These are phyloP conservation scores for Pholiota molesta DNA, from an alignment of 768 basidiomycete species.

Conservation along the genomic window DNA sequence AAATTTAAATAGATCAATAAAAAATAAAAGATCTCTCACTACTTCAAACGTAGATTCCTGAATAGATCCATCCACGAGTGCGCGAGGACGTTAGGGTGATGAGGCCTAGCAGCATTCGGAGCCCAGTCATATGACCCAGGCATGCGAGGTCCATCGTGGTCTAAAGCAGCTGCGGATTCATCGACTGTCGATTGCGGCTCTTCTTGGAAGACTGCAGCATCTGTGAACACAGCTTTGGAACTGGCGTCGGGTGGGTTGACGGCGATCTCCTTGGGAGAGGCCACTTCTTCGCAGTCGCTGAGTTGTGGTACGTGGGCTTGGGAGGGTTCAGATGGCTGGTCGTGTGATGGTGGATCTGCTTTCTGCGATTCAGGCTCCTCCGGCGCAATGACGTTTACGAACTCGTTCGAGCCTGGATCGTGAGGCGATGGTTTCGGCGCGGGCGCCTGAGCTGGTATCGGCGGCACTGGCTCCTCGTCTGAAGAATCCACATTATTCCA, in stretches of 20 bases:
- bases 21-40: conserved; percentile 22
- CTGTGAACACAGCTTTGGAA: conserved; percentile 13
- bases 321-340: too few species aligned
- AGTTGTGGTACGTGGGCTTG: too few species aligned
- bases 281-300: too few species aligned
- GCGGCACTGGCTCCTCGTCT: not conserved
- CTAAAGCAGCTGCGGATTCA: conserved; percentile 9
- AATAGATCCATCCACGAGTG: conserved; percentile 35
- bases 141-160: conserved; percentile 31
- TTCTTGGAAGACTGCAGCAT: conserved; percentile 12
- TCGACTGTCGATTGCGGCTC: conserved; percentile 26
- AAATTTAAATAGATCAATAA: not conserved
- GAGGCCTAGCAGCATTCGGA: conserved; percentile 9
- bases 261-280: not conserved
- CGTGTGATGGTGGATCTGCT: not conserved
- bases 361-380: conserved; percentile 13
- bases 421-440: too few species aligned
- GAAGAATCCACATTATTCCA: conserved; percentile 23
- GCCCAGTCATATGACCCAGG: conserved; percentile 54
- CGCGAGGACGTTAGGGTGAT: conserved; percentile 7
- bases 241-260: conserved; percentile 1
- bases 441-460: not conserved
- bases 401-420: conserved; percentile 40
- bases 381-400: conserved; percentile 41
- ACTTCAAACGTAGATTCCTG: conserved; percentile 28